Evolutionary conservation across 352 stramenopile genomes (phyloP).

Genomic region (Phytophthora litchii): DNA sequence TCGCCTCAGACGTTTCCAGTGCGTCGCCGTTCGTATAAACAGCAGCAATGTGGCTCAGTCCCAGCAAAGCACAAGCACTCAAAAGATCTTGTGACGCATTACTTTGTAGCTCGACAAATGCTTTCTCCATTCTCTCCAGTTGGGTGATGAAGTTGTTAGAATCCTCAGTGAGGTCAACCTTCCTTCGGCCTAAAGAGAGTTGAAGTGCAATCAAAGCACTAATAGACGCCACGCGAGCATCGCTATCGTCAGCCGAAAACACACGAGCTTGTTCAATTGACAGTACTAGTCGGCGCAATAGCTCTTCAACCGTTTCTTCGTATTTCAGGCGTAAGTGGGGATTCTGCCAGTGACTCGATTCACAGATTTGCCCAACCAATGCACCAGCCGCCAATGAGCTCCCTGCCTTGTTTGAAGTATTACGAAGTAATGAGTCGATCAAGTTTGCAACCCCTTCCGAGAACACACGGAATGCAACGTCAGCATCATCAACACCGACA

Average conservation of each 20-base stretch:
- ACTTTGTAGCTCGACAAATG: slow-evolving; percentile 28
- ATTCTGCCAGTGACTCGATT: slow-evolving; percentile 44
- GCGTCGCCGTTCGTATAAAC: slow-evolving; percentile 31
- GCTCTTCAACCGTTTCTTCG: slow-evolving; percentile 25
- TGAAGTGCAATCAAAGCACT: slow-evolving; percentile 41
- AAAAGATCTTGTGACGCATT: slow-evolving; percentile 26
- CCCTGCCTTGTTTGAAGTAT: slow-evolving; percentile 22
- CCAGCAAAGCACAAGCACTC: slow-evolving; percentile 26
- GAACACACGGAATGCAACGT: slow-evolving; percentile 48
- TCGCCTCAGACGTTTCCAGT: slow-evolving; percentile 24
- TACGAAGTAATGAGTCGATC: slow-evolving; percentile 19
- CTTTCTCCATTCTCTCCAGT: slow-evolving; percentile 31
- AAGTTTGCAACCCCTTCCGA: slow-evolving; percentile 33
- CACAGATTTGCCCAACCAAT: slow-evolving; percentile 42
- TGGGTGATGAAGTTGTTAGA: slow-evolving; percentile 18
- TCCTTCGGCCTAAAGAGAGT: slow-evolving; percentile 37
- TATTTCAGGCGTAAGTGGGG: slow-evolving; percentile 32
- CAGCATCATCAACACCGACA: slow-evolving; percentile 40
- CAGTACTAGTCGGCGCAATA: slow-evolving; percentile 31
- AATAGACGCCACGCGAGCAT: slow-evolving; percentile 24
- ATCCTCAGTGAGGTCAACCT: slow-evolving; percentile 29
- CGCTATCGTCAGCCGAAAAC: slow-evolving; percentile 28
- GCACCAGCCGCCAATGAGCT: slow-evolving; percentile 42
- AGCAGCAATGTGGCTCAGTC: slow-evolving; percentile 33
- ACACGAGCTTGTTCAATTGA: slow-evolving; percentile 49